Evolutionary conservation across 192 early-diverging fungal genomes (phyloP).

Genomic region (Umbelopsis isabellina): DNA sequence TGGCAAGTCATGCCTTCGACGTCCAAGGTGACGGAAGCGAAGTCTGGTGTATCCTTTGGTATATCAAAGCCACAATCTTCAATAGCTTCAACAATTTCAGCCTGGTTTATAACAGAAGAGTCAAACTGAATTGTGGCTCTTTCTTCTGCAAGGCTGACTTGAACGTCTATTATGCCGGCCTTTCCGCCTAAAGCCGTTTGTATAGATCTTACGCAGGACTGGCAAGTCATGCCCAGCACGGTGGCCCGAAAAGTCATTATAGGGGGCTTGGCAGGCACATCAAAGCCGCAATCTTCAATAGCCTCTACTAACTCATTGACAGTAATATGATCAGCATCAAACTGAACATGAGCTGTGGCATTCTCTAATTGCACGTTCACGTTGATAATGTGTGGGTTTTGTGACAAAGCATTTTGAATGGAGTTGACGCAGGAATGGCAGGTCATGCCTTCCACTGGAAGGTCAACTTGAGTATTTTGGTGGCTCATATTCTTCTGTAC

Average conservation of each 20-base stretch:
- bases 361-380: conserved; percentile 59
- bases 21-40: conserved; percentile 3
- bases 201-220: conserved; percentile 78
- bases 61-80: conserved; percentile 18
- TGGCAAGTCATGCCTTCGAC: conserved; percentile 31
- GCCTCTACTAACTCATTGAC: conserved; percentile 50
- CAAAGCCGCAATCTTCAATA: conserved; percentile 77
- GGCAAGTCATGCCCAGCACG: conserved; percentile 86
- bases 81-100: conserved; percentile 15
- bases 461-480: conserved; percentile 39
- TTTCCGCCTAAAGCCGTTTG: conserved; percentile 55
- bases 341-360: conserved; percentile 59
- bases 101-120: conserved; percentile 24
- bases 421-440: conserved; percentile 80
- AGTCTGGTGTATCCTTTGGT: neutral
- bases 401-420: conserved; percentile 57
- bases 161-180: conserved; percentile 54
- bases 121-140: conserved; percentile 60
- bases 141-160: conserved; percentile 54
- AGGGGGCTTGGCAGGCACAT: conserved; percentile 45
- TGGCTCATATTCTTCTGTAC: neutral
- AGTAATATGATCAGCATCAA: conserved; percentile 44
- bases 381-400: conserved; percentile 50
- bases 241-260: conserved; percentile 48
- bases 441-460: conserved; percentile 71